Base-by-base conservation (phyloP, 2,329 filamentous ascomycete species). In the Curvularia sp. region DNA sequence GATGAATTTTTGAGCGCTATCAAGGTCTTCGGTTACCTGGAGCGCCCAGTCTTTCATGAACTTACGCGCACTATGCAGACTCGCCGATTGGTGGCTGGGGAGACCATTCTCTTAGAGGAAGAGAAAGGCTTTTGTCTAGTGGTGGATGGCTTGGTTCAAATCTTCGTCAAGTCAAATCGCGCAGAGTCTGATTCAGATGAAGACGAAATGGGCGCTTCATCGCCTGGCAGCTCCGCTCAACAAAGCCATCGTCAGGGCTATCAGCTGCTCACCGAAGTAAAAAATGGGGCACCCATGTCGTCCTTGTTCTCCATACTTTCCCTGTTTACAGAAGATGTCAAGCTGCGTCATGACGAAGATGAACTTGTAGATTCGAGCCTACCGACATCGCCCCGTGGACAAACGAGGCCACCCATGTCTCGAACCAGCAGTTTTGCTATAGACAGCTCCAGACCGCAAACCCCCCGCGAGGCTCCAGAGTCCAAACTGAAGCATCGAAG, bases 1-100 rank as follows among this genome's bases (percentile, higher is more conserved):
- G 95, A 99, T 78, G 96, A 99, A 76, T 99, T 99, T 69, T 82
- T 99, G 21, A 98, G 93, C 74, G 95, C 96, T 28, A 99, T 99
- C 81, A 99, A 98, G 78, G 95, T 99, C 57, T 99, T 99, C 79
- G 95, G 95, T 8, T 99, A 98, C 73, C 82, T 99, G 42, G 95
- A 99, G 76, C 87, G 95, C 25, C 93, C 95, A 0, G 95, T 99
- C 41, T 99, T 99, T 72, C 96, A 99, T 73, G 95, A 99, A 78
- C 85, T 99, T 68, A 99, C 95, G 0, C 85, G 95, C 59, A 97
- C 93, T 58, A 99, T 99, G 95, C 95, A 99, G 80, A 99, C 96
- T 19, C 85, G 92, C 68, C 97, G 97, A 78, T 83, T 99, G 49
- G 96, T 98, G 70, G 94, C 95, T 5, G 95, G 95, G 28, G 95